These are phyloP conservation scores for Leccinum boreale DNA, from an alignment of 768 basidiomycete genomes.

Conservation along the genomic window DNA sequence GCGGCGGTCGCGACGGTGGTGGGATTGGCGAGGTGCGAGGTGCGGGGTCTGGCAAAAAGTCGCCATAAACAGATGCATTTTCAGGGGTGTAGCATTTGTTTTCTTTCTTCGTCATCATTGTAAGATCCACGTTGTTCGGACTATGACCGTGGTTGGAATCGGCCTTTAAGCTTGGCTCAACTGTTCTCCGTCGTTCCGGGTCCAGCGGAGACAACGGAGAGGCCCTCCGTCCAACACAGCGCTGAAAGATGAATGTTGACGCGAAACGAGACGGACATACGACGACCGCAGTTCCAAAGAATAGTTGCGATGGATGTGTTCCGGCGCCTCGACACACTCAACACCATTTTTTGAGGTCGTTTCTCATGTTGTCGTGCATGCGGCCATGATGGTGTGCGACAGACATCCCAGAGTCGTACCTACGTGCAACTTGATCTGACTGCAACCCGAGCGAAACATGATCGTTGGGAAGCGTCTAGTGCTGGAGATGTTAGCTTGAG, in stretches of 20 bases:
- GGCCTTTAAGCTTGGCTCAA: too few relatives aligned
- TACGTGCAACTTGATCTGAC: background rate
- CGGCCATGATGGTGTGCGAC: background rate
- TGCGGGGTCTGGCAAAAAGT: background rate
- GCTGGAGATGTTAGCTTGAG: background rate
- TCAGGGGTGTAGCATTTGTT: too few relatives aligned
- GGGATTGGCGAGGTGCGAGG: background rate
- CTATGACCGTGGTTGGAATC: too few relatives aligned
- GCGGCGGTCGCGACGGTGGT: background rate
- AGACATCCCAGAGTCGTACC: background rate
- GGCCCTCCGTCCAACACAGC: too few relatives aligned
- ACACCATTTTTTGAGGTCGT: background rate
- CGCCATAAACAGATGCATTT: constrained; percentile 9
- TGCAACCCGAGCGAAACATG: too few relatives aligned
- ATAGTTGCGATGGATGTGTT: background rate
- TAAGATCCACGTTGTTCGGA: background rate
- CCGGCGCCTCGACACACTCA: background rate
- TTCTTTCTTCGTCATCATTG: constrained; percentile 11
- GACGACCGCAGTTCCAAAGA: background rate
- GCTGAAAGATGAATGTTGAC: background rate
- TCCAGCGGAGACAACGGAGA: too few relatives aligned
- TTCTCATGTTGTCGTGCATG: background rate
- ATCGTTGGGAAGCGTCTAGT: background rate
- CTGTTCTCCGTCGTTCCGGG: too few relatives aligned
- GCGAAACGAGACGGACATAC: constrained; percentile 36